Base-by-base conservation (phyloP, 2,329 filamentous ascomycete species). In the Metarhizium anisopliae region DNA sequence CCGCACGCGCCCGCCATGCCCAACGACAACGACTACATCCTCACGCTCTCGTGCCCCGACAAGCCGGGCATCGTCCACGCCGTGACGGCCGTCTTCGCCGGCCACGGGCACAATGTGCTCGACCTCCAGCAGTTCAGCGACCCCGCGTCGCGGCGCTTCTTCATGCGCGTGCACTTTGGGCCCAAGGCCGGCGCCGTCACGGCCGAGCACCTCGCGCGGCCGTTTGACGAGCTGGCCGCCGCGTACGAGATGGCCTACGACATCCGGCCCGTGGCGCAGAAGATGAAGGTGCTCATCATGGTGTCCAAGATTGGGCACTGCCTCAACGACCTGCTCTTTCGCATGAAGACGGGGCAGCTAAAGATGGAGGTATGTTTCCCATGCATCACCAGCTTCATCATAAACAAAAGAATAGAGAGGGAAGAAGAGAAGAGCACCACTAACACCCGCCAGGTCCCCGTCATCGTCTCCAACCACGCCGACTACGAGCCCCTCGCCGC, bases 271-370 rank as follows among this genome's bases (percentile, higher is more conserved):
- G 80, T 84, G 13, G 74, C 83, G 52, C 77, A 84, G 65, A 91
- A 90, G 74, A 85, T 86, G 56, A 81, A 84, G 61, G 85, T 92
- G 51, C 77, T 94, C 64, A 90, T 94, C 76, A 93, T 94, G 89
- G 89, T 93, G 35, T 92, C 88, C 65, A 92, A 92, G 76, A 92
- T 90, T 64, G 89, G 89, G 8, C 89, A 93, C 76, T 93, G 89
- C 70, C 77, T 93, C 54, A 92, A 92, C 71, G 88, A 93, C 71
- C 76, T 94, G 51, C 80, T 94, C 42, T 94, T 90, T 82, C 84
- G 89, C 56, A 81, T 86, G 66, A 86, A 85, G 70, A 85, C 84
- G 18, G 83, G 83, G 50, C 87, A 92, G 72, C 77, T 94, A 54
- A 80, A 79, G 64, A 85, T 93, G 62, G 87, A 91, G 29, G 77